Base-by-base conservation (phyloP, 129 eudicot species). In the Chrysanthemum lavandulifolium region DNA sequence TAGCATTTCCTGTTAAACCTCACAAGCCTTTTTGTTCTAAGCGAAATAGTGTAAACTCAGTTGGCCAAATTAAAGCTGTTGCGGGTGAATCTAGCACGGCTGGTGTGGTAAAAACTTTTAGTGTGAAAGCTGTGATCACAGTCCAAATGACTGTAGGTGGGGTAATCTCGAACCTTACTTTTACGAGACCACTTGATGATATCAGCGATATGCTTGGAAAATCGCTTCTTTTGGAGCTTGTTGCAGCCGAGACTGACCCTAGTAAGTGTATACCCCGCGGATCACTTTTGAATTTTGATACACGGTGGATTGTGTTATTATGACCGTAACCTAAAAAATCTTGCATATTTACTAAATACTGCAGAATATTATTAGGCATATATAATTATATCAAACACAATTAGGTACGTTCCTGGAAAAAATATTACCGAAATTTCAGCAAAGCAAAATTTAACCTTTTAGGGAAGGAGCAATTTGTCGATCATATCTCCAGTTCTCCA, bases 141-240 rank as follows among this genome's bases (percentile, higher is more conserved):
- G 96, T 89, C 27, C 78, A 76, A 18, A 14, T 76, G 27, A 80
- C 86, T 12, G 81, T 84, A 14, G 92, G 92, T n/a, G 86, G 82
- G 11, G 61, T 75, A 2, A 36, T 86, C 3, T 27, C 84, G 1
- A 73, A 78, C 76, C 57, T 88, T 49, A 73, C 76, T 45, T 45
- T 86, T 8, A 62, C 65, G 45, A 68, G 76, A 13, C 84, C 78
- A 4, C 68, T 79, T 47, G 92, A 89, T 23, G 83, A 76, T 15
- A 33, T 89, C 2, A 13, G 65, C 13, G 92, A 89, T 80, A 9
- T 86, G 65, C 71, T 86, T 12, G 96, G 96, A 6, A 84, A 76
- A 80, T 71, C 88, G 21, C 81, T 89, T 21, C 85, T 80, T 8
- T 25, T 89, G 80, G 90, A 86, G 83, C 90, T 89, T 9, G 96